phyloP scores from a whole-genome alignment of 1,139 yeast species.

The Pichia norvegensis region DNA sequence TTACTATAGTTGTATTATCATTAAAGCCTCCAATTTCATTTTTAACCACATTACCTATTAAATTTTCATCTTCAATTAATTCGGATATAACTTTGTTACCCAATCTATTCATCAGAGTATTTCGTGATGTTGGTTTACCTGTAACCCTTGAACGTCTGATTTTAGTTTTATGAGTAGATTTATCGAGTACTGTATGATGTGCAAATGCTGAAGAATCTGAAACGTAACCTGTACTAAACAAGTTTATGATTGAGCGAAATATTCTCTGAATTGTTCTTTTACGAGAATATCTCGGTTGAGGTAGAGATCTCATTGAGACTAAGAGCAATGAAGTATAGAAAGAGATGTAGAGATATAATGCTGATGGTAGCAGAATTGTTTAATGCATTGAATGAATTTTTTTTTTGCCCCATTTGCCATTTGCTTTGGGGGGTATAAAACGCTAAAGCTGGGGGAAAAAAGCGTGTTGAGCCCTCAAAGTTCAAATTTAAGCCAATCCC shows the following conservation, averaged over 20 bases:
- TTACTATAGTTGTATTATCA: constrained; percentile 4
- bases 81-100: constrained; percentile 21
- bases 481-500: constrained; percentile 31
- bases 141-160: constrained; percentile 27
- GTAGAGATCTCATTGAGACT: constrained; percentile 27
- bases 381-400: neutral
- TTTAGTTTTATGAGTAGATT: constrained; percentile 21
- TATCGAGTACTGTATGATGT: constrained; percentile 17
- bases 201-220: constrained; percentile 28
- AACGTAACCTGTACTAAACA: constrained; percentile 26
- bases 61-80: constrained; percentile 20
- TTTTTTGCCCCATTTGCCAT: neutral
- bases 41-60: constrained; percentile 14
- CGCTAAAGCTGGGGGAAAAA: neutral
- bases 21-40: constrained; percentile 11
- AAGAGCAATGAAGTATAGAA: neutral
- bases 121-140: constrained; percentile 25
- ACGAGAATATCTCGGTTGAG: constrained; percentile 29
- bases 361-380: neutral
- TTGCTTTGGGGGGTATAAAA: too few species aligned
- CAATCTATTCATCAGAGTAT: constrained; percentile 19
- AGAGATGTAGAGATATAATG: neutral
- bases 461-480: constrained; percentile 7
- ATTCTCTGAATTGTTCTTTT: constrained; percentile 25
- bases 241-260: constrained; percentile 24